A percentile compares a stretch with the other conserved stretches of the same genome.
Conservation (phyloP, 208 protist species). For the Crithidia fasciculata region DNA sequence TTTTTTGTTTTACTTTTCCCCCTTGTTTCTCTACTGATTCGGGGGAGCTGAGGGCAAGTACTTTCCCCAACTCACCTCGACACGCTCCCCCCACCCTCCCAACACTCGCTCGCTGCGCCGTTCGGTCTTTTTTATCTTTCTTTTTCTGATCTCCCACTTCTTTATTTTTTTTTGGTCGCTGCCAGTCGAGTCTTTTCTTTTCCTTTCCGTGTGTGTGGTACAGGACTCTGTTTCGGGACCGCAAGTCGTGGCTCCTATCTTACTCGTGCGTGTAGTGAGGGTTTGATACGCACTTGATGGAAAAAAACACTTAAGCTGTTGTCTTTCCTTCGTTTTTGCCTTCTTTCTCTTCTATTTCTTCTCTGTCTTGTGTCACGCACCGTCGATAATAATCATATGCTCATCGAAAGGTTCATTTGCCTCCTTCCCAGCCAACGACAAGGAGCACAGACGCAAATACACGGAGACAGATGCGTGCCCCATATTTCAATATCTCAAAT, state of each 20-base stretch:
- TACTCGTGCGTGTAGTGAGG: constrained; percentile 25
- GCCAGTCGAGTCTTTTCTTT: not conserved
- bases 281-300: not conserved
- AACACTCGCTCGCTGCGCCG: no score
- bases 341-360: constrained; percentile 11
- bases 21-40: not conserved
- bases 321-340: constrained; percentile 7
- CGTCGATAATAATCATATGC: no score
- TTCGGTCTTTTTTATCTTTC: not conserved
- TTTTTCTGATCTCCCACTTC: not conserved
- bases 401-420: no score
- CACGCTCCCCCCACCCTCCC: not conserved
- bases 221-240: not conserved
- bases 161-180: not conserved
- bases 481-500: no score
- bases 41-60: not conserved
- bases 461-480: no score
- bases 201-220: not conserved
- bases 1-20: not conserved
- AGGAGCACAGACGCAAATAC: no score
- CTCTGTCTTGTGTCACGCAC: not conserved
- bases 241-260: no score
- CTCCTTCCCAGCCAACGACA: no score
- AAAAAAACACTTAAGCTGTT: constrained; percentile 7
- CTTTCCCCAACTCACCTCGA: not conserved